phyloP scores from a whole-genome alignment of 2,329 filamentous ascomycete genomes.

The Botrytis squamosa region DNA sequence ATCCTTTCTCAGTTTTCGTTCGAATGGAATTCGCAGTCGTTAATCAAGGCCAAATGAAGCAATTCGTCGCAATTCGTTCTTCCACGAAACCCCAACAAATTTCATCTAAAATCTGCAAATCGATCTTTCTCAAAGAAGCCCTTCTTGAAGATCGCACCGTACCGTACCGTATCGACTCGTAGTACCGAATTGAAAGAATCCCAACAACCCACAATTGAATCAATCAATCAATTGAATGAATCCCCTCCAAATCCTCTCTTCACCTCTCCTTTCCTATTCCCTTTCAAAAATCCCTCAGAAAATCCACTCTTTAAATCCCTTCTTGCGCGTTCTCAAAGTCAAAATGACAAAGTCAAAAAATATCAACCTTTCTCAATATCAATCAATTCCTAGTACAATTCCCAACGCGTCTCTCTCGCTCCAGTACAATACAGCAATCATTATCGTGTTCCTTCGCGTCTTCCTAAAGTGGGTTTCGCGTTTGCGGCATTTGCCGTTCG shows the following conservation, averaged over 20 bases:
- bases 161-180: background rate
- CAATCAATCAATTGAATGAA: background rate
- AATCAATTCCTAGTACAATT: background rate
- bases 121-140: background rate
- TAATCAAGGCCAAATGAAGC: background rate
- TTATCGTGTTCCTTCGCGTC: background rate
- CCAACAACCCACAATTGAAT: background rate
- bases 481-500: background rate
- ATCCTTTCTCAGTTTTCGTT: background rate
- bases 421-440: background rate
- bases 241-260: background rate
- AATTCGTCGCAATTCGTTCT: background rate
- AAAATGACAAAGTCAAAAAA: background rate
- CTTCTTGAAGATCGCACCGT: background rate
- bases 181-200: background rate
- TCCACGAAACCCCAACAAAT: background rate
- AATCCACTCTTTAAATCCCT: background rate
- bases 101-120: background rate
- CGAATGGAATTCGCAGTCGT: background rate
- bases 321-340: too few species aligned
- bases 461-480: slow-evolving; percentile 12
- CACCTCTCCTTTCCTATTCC: background rate
- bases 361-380: background rate
- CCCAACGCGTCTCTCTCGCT: background rate
- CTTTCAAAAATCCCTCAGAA: background rate